Base-by-base conservation (phyloP, 106 monocot genomes). In the Allium cepa region DNA sequence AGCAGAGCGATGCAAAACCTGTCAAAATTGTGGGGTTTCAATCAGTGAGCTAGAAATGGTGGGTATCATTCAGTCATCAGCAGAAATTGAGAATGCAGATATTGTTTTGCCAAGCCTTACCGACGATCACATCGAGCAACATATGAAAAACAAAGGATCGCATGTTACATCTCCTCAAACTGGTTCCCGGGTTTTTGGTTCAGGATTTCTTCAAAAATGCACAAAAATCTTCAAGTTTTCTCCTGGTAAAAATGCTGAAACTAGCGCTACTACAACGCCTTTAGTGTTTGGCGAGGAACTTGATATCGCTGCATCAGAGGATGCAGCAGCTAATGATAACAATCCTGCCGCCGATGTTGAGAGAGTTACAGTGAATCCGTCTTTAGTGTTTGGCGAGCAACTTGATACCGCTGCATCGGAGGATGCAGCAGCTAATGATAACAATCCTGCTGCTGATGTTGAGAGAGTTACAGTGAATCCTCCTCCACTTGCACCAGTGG, bases 211-310 rank as follows among this genome's bases (percentile, higher is more conserved):
- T 8, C 77, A 78, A 27, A 85, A 80, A 59, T 97, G 97, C 80
- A 78, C 86, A 11, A 80, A 60, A 57, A 67, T 99, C 36, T 99
- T 99, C 53, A 82, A 72, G 51, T 79, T 99, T 53, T 99, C 97
- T 46, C 92, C 97, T 57, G 76, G 50, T 22, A 87, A 83, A 62
- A 70, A 69, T 61, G 47, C 16, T 13, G 84, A 78, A 50, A 66
- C 80, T 62, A 46, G 50, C 17, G 60, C 47, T 16, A 76, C 28
- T 59, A 73, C 73, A 59, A 62, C 64, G 17, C 26, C 75, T 62
- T 10, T 64, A n/a, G 73, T 8, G 46, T 69, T 69, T 56, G 45
- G 28, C 3, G 55, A 72, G 48, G 69, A 71, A 52, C 75, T 81
- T 57, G 72, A 78, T 73, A 72, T 59, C 62, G 83, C 49, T 67